These are phyloP conservation scores for Fusarium xyrophilum DNA, from an alignment of 2,329 filamentous ascomycete genomes.

Conservation along the genomic window DNA sequence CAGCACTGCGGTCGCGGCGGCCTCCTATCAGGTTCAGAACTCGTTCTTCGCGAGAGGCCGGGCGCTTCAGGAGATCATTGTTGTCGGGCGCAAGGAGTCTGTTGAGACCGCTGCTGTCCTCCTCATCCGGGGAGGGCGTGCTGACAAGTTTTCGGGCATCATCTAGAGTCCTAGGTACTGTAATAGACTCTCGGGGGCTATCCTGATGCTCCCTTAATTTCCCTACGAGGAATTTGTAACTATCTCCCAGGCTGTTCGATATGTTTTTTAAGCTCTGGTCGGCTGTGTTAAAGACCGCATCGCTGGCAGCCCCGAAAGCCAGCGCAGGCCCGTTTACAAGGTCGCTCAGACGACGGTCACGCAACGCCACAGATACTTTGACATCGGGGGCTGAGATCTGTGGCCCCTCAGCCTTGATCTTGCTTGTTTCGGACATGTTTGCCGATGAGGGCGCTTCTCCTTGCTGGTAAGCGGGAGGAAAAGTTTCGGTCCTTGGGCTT, in stretches of 20 bases:
- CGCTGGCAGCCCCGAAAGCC: slow-evolving; percentile 81
- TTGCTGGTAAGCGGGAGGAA: slow-evolving; percentile 63
- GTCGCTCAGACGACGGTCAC: slow-evolving; percentile 81
- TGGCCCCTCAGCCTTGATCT: slow-evolving; percentile 44
- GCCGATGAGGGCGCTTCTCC: slow-evolving; percentile 48
- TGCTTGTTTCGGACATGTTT: slow-evolving; percentile 44
- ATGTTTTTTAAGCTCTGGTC: slow-evolving; percentile 94
- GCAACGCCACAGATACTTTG: slow-evolving; percentile 57
- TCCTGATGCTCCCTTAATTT: slow-evolving; percentile 77
- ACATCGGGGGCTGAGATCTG: slow-evolving; percentile 52
- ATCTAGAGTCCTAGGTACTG: slow-evolving; percentile 87
- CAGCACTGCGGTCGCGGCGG: slow-evolving; percentile 76
- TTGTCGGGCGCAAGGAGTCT: slow-evolving; percentile 56
- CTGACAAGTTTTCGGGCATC: slow-evolving; percentile 90
- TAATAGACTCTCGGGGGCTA: slow-evolving; percentile 53
- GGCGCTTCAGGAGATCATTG: slow-evolving; percentile 42
- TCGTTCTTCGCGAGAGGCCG: slow-evolving; percentile 62
- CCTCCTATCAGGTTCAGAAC: slow-evolving; percentile 76
- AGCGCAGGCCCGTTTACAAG: slow-evolving; percentile 85
- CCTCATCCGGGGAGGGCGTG: slow-evolving; percentile 69
- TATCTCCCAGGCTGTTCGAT: slow-evolving; percentile 86
- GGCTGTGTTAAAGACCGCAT: slow-evolving; percentile 84
- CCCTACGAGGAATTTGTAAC: slow-evolving; percentile 91
- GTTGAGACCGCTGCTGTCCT: slow-evolving; percentile 65
- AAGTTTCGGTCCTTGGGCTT: slow-evolving; percentile 60